These are phyloP conservation scores for Daldinia caldariorum DNA, from an alignment of 495 filamentous ascomycete species.

Conservation along the genomic window DNA sequence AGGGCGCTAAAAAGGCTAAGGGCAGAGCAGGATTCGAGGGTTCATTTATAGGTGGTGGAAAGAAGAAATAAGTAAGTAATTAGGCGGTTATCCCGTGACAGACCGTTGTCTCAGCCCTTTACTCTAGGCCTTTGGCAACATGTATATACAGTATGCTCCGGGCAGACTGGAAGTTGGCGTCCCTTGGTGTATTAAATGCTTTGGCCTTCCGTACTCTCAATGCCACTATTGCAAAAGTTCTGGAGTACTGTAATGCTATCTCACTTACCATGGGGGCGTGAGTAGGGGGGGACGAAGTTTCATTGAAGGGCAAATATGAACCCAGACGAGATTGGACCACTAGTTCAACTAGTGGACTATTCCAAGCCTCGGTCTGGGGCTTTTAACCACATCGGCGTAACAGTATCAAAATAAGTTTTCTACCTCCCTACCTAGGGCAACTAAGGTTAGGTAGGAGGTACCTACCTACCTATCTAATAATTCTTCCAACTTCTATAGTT, in stretches of 20 bases:
- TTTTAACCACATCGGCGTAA: too few species aligned
- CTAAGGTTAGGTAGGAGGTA: too few species aligned
- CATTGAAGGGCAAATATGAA: not conserved
- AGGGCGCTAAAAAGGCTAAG: constrained; percentile 64
- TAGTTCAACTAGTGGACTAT: not conserved
- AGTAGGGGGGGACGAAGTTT: not conserved
- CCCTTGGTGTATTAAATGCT: not conserved
- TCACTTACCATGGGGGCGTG: not conserved
- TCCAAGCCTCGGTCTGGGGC: too few species aligned
- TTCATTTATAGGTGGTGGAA: constrained; percentile 72
- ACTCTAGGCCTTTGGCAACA: not conserved
- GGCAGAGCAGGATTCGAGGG: constrained; percentile 89
- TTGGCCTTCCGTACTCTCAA: not conserved
- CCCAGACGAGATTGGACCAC: not conserved
- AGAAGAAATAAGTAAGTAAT: constrained; percentile 45
- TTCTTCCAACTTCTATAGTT: not conserved
- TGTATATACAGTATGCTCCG: constrained; percentile 10
- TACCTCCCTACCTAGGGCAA: too few species aligned
- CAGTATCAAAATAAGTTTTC: too few species aligned
- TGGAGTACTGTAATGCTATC: not conserved
- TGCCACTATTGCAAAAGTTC: not conserved
- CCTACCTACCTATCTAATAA: too few species aligned
- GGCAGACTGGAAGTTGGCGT: not conserved
- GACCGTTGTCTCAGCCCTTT: not conserved
- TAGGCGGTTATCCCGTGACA: not conserved